Percentiles rank a stretch among this genome's conserved stretches.
These are phyloP conservation scores for Marasmius tenuissimus DNA, from an alignment of 1,284 basidiomycete genomes.

Conservation along the genomic window DNA sequence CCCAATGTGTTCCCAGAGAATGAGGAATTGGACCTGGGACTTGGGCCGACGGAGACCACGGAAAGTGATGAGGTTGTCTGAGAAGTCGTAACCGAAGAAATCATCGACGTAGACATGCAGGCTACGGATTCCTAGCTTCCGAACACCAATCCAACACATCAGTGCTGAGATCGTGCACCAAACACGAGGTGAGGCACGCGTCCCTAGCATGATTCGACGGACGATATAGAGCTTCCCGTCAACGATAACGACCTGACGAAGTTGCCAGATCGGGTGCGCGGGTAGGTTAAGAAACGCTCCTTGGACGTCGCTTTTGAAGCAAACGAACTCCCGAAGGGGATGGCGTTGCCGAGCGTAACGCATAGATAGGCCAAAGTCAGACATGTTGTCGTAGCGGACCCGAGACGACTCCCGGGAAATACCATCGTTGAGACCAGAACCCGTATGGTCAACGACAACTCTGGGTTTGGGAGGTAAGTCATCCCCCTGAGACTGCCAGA, in stretches of 20 bases:
- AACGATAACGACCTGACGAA: slow-evolving; percentile 27
- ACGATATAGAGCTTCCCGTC: slow-evolving; percentile 23
- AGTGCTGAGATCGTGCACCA: slow-evolving; percentile 27
- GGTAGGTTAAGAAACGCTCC: slow-evolving; percentile 29
- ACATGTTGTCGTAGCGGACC: slow-evolving; percentile 31
- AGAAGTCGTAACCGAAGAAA: slow-evolving; percentile 24
- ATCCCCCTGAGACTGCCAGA: slow-evolving; percentile 17
- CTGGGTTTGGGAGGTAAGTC: slow-evolving; percentile 13
- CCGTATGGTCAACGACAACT: slow-evolving; percentile 23
- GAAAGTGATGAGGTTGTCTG: slow-evolving; percentile 19
- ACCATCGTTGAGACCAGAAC: slow-evolving; percentile 23
- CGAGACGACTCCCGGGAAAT: slow-evolving; percentile 20
- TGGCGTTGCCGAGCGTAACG: slow-evolving; percentile 13
- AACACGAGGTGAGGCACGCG: slow-evolving; percentile 21
- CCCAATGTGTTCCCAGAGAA: slow-evolving; percentile 26
- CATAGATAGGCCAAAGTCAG: slow-evolving; percentile 24
- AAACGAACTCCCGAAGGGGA: slow-evolving; percentile 10
- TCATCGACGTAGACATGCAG: slow-evolving; percentile 32
- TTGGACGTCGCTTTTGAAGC: slow-evolving; percentile 28
- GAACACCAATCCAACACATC: slow-evolving; percentile 24
- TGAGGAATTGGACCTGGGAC: slow-evolving; percentile 23
- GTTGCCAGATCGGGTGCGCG: slow-evolving; percentile 28
- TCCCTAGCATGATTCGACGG: slow-evolving; percentile 28
- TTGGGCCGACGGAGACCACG: slow-evolving; percentile 18
- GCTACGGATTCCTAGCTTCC: slow-evolving; percentile 10